phyloP scores from a whole-genome alignment of 305 asterid species.

The Fraxinus angustifolia region DNA sequence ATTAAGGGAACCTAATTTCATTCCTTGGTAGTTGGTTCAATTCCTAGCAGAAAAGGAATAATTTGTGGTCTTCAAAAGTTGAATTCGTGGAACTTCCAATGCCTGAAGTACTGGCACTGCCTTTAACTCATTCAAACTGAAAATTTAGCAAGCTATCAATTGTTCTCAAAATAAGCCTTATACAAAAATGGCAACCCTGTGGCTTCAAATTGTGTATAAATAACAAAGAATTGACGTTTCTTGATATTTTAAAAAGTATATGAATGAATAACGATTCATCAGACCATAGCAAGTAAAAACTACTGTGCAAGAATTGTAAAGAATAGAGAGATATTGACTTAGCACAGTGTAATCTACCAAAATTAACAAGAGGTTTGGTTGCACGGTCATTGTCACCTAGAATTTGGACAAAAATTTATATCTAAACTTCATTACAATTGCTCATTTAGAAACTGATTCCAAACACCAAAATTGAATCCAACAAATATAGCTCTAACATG shows the following conservation, averaged over 20 bases:
- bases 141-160: background rate
- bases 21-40: slow-evolving; percentile 2
- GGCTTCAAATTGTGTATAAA: background rate
- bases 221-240: background rate
- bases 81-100: background rate
- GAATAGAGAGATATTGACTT: background rate
- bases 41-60: background rate
- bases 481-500: background rate
- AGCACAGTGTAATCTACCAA: background rate
- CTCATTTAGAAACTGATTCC: background rate
- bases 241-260: background rate
- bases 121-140: background rate
- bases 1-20: background rate
- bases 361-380: background rate
- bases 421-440: background rate
- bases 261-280: background rate
- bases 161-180: background rate
- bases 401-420: background rate
- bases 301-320: background rate
- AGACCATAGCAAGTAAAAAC: background rate
- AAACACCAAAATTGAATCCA: background rate
- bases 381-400: background rate
- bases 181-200: background rate
- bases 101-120: background rate
- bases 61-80: background rate